These are phyloP conservation scores for Aspergillus persii DNA, from an alignment of 2,329 filamentous ascomycete genomes.

Conservation along the genomic window DNA sequence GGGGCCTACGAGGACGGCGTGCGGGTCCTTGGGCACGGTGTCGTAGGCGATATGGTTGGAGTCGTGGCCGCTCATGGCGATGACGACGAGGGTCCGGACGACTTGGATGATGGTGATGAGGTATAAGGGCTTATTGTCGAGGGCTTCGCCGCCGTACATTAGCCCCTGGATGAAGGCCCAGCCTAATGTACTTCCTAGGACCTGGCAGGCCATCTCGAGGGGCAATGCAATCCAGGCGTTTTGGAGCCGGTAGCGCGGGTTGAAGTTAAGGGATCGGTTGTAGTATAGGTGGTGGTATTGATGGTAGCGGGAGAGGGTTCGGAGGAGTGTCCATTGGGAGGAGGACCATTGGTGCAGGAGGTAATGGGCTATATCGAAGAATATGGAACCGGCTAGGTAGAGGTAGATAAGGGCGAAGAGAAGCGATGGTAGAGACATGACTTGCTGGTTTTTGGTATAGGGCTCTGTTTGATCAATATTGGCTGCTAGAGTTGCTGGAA, in stretches of 20 bases:
- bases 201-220: slow-evolving; percentile 12
- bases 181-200: slow-evolving; percentile 10
- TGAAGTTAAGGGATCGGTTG: slow-evolving; percentile 16
- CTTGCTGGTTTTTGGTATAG: not conserved
- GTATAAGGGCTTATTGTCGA: not conserved
- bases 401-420: slow-evolving; percentile 10
- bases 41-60: slow-evolving; percentile 18
- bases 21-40: slow-evolving; percentile 14
- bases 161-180: slow-evolving; percentile 5
- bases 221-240: slow-evolving; percentile 19
- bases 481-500: not conserved
- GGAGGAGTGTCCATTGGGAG: slow-evolving; percentile 13
- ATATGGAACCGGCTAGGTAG: slow-evolving; percentile 15
- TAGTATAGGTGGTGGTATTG: slow-evolving; percentile 23
- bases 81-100: slow-evolving; percentile 10
- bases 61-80: slow-evolving; percentile 12
- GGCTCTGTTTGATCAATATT: not conserved
- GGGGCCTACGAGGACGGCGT: slow-evolving; percentile 18
- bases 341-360: slow-evolving; percentile 16
- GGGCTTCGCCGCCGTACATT: not conserved
- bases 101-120: not conserved
- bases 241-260: slow-evolving; percentile 11
- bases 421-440: slow-evolving; percentile 2
- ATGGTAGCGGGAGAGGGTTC: slow-evolving; percentile 15
- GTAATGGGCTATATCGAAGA: slow-evolving; percentile 19